Evolutionary conservation across 306 rosid species (phyloP), one percentile per base, ranked within the genome.

Genomic region (Lathyrus sativus): DNA sequence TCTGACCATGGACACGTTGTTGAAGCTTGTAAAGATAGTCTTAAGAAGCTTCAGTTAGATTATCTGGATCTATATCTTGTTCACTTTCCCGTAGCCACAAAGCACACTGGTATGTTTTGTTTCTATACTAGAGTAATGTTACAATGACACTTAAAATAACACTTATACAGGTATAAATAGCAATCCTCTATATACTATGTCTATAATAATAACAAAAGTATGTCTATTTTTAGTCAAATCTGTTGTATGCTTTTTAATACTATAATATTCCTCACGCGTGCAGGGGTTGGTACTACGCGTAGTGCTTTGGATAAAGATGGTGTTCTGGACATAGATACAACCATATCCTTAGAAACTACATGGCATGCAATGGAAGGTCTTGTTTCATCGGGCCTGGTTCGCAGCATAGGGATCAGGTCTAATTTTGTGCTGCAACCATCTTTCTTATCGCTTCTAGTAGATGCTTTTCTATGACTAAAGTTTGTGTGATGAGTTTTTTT

Each of bases 361-460:
- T 92, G 96, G 98, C 96, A 66, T 76, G 87, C 89, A 2, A 88
- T 86, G 98, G 98, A 92, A 81, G 86, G 86, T 33, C 85, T 92
- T 73, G 96, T 90, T 64, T 90, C 91, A 31, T 26, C 41, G 50
- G 96, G 98, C 74, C 83, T 92, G 84, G 98, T 86, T 63, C 93
- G 90, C 63, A 88, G 98, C 85, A 92, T 92, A 73, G 98, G 98
- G 8, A 83, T 83, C 89, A 92, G 98, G 98, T 93, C 17, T 69
- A 62, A 12, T 46, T 53, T 64, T 38, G 15, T 60, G 18, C 39
- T 44, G 22, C 48, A 38, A 57, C 6, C 53, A 9, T 53, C 41
- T 64, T 67, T 4, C 2, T 15, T 54, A 18, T 49, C 43, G 6
- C 26, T 39, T 74, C 55, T 53, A 44, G 51, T 64, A 37, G 51